Evolutionary conservation across 2,329 filamentous ascomycete species (phyloP), one percentile per base, ranked within the genome.

Genomic region (Phoma sp.): DNA sequence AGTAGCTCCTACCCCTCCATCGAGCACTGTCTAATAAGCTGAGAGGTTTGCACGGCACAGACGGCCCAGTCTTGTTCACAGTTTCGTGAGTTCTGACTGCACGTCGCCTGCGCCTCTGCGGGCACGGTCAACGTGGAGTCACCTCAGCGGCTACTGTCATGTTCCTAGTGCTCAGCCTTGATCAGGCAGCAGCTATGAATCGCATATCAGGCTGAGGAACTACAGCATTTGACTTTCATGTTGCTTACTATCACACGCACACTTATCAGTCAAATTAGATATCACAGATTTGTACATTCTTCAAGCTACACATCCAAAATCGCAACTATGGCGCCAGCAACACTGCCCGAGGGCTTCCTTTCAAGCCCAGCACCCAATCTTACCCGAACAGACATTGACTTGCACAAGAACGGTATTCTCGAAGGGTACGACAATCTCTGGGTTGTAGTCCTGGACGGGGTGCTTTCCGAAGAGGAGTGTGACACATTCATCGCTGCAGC

Each of bases 401-500:
- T 87, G 65, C 60, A 69, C 7, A 64, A 64, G 47, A 61, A 38
- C 7, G 60, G 64, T 3, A 55, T 55, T 10, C 68, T 90, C 2
- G 80, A 80, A 1, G 77, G 83, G 59, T 86, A 86, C 73, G 71
- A 77, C 23, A 75, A 77, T 29, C 64, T 73, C 13, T 87, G 86
- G 69, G 88, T 87, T 4, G 80, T 83, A 7, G 74, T 89, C 0
- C 78, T 90, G 4, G 86, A 90, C 69, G 78, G 86, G 56, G 81
- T 86, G n/a, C 69, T 89, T 52, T 83, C 80, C 10, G 75, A 79
- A n/a, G 69, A 75, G 7, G 90, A 93, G 76, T 93, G 89, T 50
- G 60, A 67, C 11, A 56, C 55, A 18, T 50, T 75, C 8, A 48
- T 75, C 5, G 59, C 66, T 32, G 65, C 61, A 9, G 71, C 68